A percentile compares a stretch with the other conserved stretches of the same genome.
Evolutionary conservation across 495 filamentous ascomycete genomes (phyloP).

Genomic region (Penicillium roqueforti): DNA sequence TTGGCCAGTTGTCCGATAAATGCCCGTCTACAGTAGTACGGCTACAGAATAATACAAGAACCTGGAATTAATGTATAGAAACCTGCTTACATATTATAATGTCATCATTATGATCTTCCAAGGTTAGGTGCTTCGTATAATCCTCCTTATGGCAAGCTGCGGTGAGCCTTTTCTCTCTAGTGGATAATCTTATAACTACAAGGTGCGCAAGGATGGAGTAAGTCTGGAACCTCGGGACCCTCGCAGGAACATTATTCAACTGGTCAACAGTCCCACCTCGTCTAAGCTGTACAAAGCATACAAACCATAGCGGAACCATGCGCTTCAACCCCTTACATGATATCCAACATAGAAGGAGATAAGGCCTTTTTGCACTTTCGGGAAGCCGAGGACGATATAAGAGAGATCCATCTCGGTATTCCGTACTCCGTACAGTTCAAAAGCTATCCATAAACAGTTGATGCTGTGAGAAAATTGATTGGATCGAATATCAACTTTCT

Average conservation of each 20-base stretch:
- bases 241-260: constrained; percentile 11
- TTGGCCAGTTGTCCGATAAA: constrained; percentile 34
- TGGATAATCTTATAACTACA: background rate
- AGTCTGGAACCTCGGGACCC: background rate
- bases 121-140: no score
- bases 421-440: no score
- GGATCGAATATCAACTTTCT: constrained; percentile 8
- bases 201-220: background rate
- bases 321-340: background rate
- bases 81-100: background rate
- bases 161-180: constrained; percentile 23
- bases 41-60: background rate
- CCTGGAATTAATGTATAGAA: background rate
- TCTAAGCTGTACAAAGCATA: background rate
- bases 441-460: background rate
- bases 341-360: background rate
- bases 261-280: background rate
- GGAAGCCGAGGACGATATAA: background rate
- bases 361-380: background rate
- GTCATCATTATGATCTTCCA: background rate
- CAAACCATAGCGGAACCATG: background rate
- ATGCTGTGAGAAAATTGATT: constrained; percentile 11
- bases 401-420: no score
- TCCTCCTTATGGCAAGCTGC: background rate
- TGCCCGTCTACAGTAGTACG: constrained; percentile 17